Base-by-base conservation (phyloP, 371 early-diverging fungal species). In the Dichotomocladium elegans region DNA sequence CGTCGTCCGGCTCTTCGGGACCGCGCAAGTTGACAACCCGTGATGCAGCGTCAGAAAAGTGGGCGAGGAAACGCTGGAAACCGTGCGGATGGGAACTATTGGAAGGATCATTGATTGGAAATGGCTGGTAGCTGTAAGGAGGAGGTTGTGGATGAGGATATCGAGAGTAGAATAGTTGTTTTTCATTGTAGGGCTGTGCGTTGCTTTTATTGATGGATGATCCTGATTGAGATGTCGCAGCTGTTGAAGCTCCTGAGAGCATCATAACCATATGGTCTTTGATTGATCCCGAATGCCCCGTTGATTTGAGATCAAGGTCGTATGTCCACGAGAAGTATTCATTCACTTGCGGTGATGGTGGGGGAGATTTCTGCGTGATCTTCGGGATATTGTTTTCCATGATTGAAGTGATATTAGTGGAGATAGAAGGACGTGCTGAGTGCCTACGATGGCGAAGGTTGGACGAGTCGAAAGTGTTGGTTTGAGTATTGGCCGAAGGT, bases 1-100 rank as follows among this genome's bases (percentile, higher is more conserved):
- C 2, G 47, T 11, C 28, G 55, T 26, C 27, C 45, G 46, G 25
- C 54, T 56, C 31, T 45, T 73, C 74, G 3, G 66, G 51, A 15
- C 51, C 70, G 19, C 74, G 58, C 11, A 68, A 41, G 41, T 65
- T 55, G 12, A 75, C 66, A 1, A 75, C 76, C 47, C 70, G 65
- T 10, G 40, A 46, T n/a, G 66, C 76, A 22, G 72, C 56, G 37
- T 59, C 51, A 34, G 42, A 51, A 15, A 67, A 46, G 45, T 7
- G 52, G 37, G 37, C n/a, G n/a, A 37, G 37, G n/a, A 37, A 37
- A 7, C 21, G 37, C n/a, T 37, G 37, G 21, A n/a, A n/a, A 15
- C 21, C n/a, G 21, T 37, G 37, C 5, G 37, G 37, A 12, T 21
- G 37, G 21, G 21, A 7, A n/a, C n/a, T 7, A 37, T 37, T 21